Evolutionary conservation across 441 rosid genomes (phyloP).

Genomic region (Adansonia grandidieri): DNA sequence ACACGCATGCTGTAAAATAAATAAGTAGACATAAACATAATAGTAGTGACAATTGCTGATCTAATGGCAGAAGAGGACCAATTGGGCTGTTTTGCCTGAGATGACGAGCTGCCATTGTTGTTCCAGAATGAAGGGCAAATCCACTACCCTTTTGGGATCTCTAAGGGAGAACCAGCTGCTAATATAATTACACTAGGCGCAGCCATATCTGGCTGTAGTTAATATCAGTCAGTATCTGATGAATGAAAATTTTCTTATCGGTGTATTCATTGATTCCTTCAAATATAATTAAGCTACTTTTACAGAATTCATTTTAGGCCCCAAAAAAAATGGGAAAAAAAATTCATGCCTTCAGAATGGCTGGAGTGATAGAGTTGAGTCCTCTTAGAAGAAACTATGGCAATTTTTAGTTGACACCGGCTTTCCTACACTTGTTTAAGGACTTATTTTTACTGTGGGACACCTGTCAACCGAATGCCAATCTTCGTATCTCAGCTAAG

Average conservation of each 20-base stretch:
- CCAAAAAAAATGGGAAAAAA: conserved; percentile 1
- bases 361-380: conserved; percentile 47
- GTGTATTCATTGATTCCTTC: too few relatives aligned
- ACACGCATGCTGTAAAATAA: too few relatives aligned
- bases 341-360: conserved; percentile 47
- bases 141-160: not conserved
- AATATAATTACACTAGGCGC: conserved; percentile 21
- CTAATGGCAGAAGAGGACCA: conserved; percentile 81
- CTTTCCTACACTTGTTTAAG: conserved; percentile 43
- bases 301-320: too few relatives aligned
- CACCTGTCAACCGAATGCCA: conserved; percentile 57
- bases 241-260: too few relatives aligned
- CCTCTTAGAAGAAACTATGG: conserved; percentile 54
- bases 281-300: too few relatives aligned
- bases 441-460: conserved; percentile 43
- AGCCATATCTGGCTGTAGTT: too few relatives aligned
- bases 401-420: conserved; percentile 39
- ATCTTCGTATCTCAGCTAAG: conserved; percentile 30
- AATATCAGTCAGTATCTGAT: too few relatives aligned
- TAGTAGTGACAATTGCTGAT: conserved; percentile 82
- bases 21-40: conserved; percentile 28
- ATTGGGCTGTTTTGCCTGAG: conserved; percentile 63
- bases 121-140: conserved; percentile 57
- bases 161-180: conserved; percentile 53
- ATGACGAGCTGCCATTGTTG: conserved; percentile 79